Conservation (phyloP, 2,329 filamentous ascomycete species). For the Ascochyta fabae region DNA sequence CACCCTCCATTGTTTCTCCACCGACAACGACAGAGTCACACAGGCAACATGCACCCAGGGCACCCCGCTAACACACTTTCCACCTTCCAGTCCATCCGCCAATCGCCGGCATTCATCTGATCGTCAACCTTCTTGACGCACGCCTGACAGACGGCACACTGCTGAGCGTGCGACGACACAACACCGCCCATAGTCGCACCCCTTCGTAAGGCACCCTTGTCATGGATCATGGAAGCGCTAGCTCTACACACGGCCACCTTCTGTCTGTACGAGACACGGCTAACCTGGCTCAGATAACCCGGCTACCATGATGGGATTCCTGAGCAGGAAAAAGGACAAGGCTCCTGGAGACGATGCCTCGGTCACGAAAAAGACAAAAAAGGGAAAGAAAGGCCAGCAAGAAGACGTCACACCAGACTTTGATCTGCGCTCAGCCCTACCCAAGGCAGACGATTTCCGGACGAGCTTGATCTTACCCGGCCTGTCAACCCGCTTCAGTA, state of each 20-base stretch:
- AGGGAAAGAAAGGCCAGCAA: slow-evolving; percentile 59
- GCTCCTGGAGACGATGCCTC: slow-evolving; percentile 40
- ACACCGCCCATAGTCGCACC: slow-evolving; percentile 13
- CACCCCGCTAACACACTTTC: slow-evolving; percentile 23
- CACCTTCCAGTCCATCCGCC: slow-evolving; percentile 13
- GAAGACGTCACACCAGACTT: slow-evolving; percentile 68
- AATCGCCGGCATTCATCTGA: slow-evolving; percentile 16
- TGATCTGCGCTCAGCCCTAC: slow-evolving; percentile 76
- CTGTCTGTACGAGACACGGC: not conserved
- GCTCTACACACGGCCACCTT: not conserved
- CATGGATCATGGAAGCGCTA: not conserved
- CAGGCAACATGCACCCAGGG: slow-evolving; percentile 17
- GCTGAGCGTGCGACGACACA: slow-evolving; percentile 19
- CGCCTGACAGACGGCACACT: slow-evolving; percentile 1
- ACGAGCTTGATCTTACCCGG: slow-evolving; percentile 97
- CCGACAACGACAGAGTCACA: slow-evolving; percentile 1
- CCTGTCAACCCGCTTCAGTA: slow-evolving; percentile 92
- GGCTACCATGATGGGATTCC: slow-evolving; percentile 75
- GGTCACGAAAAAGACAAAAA: slow-evolving; percentile 48
- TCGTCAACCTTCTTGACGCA: not conserved
- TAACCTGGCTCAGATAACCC: slow-evolving; percentile 28
- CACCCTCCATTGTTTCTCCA: not conserved
- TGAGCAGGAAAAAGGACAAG: slow-evolving; percentile 69
- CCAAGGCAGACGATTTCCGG: slow-evolving; percentile 86
- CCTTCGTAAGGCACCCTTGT: slow-evolving; percentile 5